phyloP scores from a whole-genome alignment of 2,329 filamentous ascomycete genomes.

The Aspergillus novoparasiticus region DNA sequence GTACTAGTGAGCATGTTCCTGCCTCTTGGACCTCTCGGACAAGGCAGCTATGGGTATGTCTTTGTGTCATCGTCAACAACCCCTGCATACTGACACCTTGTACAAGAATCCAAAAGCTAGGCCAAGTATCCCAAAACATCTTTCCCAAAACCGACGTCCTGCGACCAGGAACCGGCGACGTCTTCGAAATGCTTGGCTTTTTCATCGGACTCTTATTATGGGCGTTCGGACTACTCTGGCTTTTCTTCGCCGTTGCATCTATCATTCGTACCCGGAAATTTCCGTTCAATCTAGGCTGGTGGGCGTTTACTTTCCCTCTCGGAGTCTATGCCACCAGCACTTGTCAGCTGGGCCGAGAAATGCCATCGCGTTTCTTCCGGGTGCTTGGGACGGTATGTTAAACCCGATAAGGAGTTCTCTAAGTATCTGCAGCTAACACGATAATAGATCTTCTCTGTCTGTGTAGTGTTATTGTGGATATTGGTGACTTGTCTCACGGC shows the following conservation, averaged over 20 bases:
- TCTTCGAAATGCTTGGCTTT: constrained; percentile 32
- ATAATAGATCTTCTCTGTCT: constrained; percentile 7
- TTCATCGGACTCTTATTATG: constrained; percentile 35
- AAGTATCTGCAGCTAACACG: background rate
- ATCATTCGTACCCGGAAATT: constrained; percentile 38
- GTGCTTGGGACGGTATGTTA: constrained; percentile 52
- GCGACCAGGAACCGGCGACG: constrained; percentile 23
- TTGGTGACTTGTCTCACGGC: constrained; percentile 5
- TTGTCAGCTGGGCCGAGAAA: constrained; percentile 47
- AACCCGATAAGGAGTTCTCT: background rate
- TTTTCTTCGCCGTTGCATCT: constrained; percentile 35
- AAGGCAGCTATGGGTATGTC: constrained; percentile 58
- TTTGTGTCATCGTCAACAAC: no score
- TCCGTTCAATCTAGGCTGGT: constrained; percentile 64
- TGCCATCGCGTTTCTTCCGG: constrained; percentile 57
- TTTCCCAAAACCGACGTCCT: constrained; percentile 30
- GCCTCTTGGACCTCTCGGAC: constrained; percentile 65
- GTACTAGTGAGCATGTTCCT: constrained; percentile 69
- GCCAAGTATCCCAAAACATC: constrained; percentile 44
- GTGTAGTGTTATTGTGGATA: constrained; percentile 9
- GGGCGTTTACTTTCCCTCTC: constrained; percentile 60
- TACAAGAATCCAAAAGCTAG: constrained; percentile 49
- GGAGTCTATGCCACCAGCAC: constrained; percentile 55
- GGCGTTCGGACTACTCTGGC: constrained; percentile 37
- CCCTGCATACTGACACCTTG: background rate